These are phyloP conservation scores for Brassica napus DNA, from an alignment of 345 rosid species.

Conservation along the genomic window Da-Ae NC_063451.1:47112501-47113000, in stretches of 20 bases:
- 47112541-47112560: too few relatives aligned
- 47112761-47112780: not conserved
- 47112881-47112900: not conserved
- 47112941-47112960: not conserved
- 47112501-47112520: too few relatives aligned
- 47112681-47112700: conserved; percentile 30
- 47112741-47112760: conserved; percentile 5
- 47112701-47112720: conserved; percentile 16
- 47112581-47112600: too few relatives aligned
- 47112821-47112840: not conserved
- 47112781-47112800: not conserved
- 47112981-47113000: too few relatives aligned
- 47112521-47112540: too few relatives aligned
- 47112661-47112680: conserved; percentile 21
- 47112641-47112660: not conserved
- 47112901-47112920: not conserved
- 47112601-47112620: not conserved
- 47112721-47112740: conserved; percentile 3
- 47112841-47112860: not conserved
- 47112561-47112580: too few relatives aligned
- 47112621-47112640: not conserved
- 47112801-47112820: not conserved
- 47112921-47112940: not conserved
- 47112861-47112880: too few relatives aligned
- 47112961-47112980: not conserved